Percentiles rank a stretch among this genome's conserved stretches.
Evolutionary conservation across 257 asterid genomes (phyloP).

Genomic region (Nicotiana paniculata): DNA sequence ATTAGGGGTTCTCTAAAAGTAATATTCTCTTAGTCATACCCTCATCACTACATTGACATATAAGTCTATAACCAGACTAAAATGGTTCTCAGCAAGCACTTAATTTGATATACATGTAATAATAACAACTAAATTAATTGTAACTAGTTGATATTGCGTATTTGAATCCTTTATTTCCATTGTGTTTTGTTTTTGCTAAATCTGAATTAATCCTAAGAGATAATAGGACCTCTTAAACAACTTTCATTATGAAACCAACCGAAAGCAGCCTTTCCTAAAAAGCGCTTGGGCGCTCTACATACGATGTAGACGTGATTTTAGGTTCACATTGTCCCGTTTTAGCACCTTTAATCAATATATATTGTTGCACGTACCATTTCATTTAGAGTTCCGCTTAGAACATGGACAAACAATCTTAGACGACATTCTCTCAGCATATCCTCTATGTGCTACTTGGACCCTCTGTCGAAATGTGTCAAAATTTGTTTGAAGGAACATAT

Average conservation of each 20-base stretch:
- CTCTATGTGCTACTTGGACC: neutral
- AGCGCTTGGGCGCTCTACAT: too few relatives aligned
- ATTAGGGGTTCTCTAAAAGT: neutral
- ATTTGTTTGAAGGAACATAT: neutral
- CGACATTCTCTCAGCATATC: neutral
- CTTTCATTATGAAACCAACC: neutral
- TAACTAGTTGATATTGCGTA: neutral
- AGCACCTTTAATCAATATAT: neutral
- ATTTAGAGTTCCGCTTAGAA: neutral
- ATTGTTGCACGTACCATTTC: neutral
- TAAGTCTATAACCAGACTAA: neutral
- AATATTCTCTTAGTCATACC: neutral
- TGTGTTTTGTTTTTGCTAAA: neutral
- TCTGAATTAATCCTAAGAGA: neutral
- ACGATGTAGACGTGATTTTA: neutral
- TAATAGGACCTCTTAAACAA: neutral
- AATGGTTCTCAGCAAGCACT: neutral
- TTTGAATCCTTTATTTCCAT: neutral
- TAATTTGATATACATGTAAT: neutral
- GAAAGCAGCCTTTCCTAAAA: too few relatives aligned
- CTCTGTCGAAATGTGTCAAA: neutral
- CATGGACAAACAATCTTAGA: neutral
- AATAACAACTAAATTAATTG: neutral
- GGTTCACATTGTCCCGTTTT: neutral
- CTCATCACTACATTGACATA: neutral